Base-by-base conservation (phyloP, 2,329 filamentous ascomycete species). In the Scedosporium apiospermum region DNA sequence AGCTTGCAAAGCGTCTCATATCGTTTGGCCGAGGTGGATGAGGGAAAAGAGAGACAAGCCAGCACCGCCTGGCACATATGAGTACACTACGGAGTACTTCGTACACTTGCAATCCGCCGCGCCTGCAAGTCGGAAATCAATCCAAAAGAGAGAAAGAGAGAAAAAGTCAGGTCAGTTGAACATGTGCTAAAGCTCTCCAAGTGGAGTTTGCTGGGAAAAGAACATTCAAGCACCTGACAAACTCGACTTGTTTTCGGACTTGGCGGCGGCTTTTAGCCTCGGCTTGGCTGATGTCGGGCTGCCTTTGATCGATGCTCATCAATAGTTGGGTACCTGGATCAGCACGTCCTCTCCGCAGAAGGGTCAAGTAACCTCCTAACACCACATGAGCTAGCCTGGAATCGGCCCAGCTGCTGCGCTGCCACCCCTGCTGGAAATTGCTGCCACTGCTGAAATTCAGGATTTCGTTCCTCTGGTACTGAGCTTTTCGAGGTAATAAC, bases 101-200 rank as follows among this genome's bases (percentile, higher is more conserved):
- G 34, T 38, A 14, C 34, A 38, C 34, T 38, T 38, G 4, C 34
- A 38, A 57, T 26, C n/a, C 18, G 57, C 34, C 6, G 10, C 34
- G 34, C 34, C 34, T 38, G 34, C 34, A 12, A 38, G 34, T 38
- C 34, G 34, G 34, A 38, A 38, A 6, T 38, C 34, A 6, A 53
- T 6, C 9, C 9, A n/a, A 6, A 4, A 44, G 58, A 60, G 42
- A 49, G 58, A 60, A 23, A 49, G 44, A 21, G 41, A 49, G 10
- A 34, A 44, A 34, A 44, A 7, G 41, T 49, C 27, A 18, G 58
- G 44, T 51, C 26, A 41, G 41, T 23, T n/a, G 49, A 57, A 62
- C 53, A 57, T 57, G 58, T 60, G 58, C 58, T 60, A 38, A 44
- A 23, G 23, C 14, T 34, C 21, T 38, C 42, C 62, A 57, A 57